A percentile compares a stretch with the other conserved stretches of the same genome.
phyloP scores from a whole-genome alignment of 306 rosid genomes.

The Hippophae tibetana region DNA sequence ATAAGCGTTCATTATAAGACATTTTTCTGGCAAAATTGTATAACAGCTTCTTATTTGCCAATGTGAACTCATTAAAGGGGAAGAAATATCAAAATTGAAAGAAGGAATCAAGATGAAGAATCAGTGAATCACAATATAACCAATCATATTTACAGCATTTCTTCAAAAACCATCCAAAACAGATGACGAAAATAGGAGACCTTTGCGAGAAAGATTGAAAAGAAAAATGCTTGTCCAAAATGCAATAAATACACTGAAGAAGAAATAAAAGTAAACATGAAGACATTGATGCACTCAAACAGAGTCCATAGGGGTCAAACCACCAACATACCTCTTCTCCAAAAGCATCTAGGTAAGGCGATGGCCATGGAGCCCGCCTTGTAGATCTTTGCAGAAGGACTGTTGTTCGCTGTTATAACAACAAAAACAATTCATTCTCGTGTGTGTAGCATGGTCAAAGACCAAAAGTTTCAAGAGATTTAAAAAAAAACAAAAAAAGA shows the following conservation, averaged over 20 bases:
- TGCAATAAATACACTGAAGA: background rate
- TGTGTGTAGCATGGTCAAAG: background rate
- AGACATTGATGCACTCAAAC: background rate
- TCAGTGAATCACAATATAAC: too few relatives aligned
- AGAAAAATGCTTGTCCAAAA: too few relatives aligned
- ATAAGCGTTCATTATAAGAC: too few relatives aligned
- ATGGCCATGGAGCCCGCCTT: constrained; percentile 97
- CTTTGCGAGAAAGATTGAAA: too few relatives aligned
- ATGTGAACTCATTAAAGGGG: too few relatives aligned
- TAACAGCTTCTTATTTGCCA: too few relatives aligned
- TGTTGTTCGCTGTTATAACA: constrained; percentile 59
- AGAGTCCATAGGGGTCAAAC: background rate
- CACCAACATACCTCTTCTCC: constrained; percentile 80
- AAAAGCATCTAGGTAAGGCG: constrained; percentile 87
- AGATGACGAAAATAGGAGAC: too few relatives aligned
- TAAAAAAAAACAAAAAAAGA: background rate
- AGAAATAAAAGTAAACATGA: background rate
- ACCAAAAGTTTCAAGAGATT: background rate
- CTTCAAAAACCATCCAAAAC: too few relatives aligned
- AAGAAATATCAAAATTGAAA: too few relatives aligned
- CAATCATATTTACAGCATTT: too few relatives aligned
- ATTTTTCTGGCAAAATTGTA: too few relatives aligned
- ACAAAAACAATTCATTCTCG: constrained; percentile 8
- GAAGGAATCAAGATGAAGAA: too few relatives aligned
- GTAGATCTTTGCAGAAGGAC: constrained; percentile 83